Evolutionary conservation across 2,329 filamentous ascomycete species (phyloP).

Genomic region (Biscogniauxia sp.): DNA sequence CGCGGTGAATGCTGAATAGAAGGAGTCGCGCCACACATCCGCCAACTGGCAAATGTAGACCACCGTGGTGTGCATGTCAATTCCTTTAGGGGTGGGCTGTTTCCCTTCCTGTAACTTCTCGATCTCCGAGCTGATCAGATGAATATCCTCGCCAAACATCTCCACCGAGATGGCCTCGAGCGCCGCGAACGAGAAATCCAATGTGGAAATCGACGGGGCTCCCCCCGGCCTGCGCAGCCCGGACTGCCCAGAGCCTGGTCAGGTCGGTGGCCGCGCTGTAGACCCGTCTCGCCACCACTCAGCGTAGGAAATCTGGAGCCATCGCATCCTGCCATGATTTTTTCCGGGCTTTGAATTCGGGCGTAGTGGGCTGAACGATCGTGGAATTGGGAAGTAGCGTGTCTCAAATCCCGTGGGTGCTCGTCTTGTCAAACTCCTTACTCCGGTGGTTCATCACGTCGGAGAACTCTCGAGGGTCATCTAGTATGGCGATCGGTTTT

Average conservation of each 20-base stretch:
- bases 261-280: constrained; percentile 13
- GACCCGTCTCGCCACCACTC: constrained; percentile 10
- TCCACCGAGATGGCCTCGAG: constrained; percentile 19
- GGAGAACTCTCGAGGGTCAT: constrained; percentile 14
- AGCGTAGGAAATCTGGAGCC: constrained; percentile 17
- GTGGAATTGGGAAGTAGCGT: constrained; percentile 11
- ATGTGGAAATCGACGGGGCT: constrained; percentile 4
- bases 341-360: constrained; percentile 12
- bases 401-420: constrained; percentile 3
- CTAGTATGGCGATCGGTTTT: constrained; percentile 12
- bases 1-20: constrained; percentile 9
- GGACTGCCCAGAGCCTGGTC: constrained; percentile 12
- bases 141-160: constrained; percentile 11
- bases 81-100: constrained; percentile 4
- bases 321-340: constrained; percentile 17
- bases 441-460: constrained; percentile 13
- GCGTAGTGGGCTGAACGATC: constrained; percentile 9
- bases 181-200: constrained; percentile 16
- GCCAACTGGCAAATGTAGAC: constrained; percentile 12
- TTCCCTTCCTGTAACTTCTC: constrained; percentile 6
- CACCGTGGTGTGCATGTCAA: constrained; percentile 13
- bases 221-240: constrained; percentile 1
- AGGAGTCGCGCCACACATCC: constrained; percentile 5
- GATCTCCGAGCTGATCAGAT: constrained; percentile 12
- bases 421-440: constrained; percentile 17